Percentiles rank a stretch among this genome's conserved stretches.
These are phyloP conservation scores for Parathielavia hyrcaniae DNA, from an alignment of 495 filamentous ascomycete genomes.

Conservation along the genomic window DNA sequence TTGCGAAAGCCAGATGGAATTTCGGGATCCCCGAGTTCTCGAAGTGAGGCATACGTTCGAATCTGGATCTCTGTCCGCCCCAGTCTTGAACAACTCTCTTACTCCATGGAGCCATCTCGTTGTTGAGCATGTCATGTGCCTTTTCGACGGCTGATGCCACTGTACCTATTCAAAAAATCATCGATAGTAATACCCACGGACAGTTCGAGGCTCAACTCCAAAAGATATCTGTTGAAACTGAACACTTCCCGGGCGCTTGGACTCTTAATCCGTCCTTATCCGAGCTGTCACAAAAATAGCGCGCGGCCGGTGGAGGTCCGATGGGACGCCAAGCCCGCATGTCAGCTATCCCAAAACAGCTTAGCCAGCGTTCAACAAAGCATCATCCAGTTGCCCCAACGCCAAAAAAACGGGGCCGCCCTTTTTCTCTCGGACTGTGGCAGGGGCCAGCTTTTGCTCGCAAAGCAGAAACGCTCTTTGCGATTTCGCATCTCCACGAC, in stretches of 20 bases:
- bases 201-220: too few species aligned
- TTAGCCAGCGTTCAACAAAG: slow-evolving; percentile 27
- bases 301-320: slow-evolving; percentile 14
- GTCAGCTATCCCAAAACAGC: slow-evolving; percentile 16
- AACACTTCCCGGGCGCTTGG: too few species aligned
- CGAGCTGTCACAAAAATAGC: slow-evolving; percentile 14
- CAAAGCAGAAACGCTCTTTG: slow-evolving; percentile 12
- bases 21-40: too few species aligned
- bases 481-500: slow-evolving; percentile 8
- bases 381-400: slow-evolving; percentile 24
- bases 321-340: slow-evolving; percentile 12
- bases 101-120: too few species aligned
- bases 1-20: too few species aligned
- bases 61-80: too few species aligned
- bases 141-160: too few species aligned
- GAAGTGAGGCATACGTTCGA: too few species aligned
- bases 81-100: too few species aligned
- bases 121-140: too few species aligned
- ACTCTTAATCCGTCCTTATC: not conserved
- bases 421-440: slow-evolving; percentile 18
- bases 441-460: slow-evolving; percentile 3
- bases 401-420: slow-evolving; percentile 23
- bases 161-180: too few species aligned
- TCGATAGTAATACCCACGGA: too few species aligned
- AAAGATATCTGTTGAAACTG: not conserved